phyloP scores from a whole-genome alignment of 306 rosid species.

The Fagus sylvatica region DNA sequence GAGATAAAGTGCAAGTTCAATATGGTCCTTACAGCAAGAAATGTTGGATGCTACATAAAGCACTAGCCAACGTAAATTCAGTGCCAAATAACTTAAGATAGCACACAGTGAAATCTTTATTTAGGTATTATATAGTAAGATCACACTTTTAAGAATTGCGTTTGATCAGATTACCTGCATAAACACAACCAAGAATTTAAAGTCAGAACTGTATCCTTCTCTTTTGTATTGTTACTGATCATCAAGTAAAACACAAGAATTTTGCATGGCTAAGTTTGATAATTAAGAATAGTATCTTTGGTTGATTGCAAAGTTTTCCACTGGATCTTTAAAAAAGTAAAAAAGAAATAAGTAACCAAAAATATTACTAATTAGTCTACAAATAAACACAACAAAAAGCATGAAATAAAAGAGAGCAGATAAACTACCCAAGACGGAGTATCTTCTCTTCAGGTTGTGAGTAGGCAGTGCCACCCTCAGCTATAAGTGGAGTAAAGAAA shows the following conservation, averaged over 20 bases:
- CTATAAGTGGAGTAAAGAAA: constrained; percentile 63
- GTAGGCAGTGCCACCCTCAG: constrained; percentile 59
- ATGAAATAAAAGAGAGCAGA: no score
- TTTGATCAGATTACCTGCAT: not conserved
- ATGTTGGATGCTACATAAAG: not conserved
- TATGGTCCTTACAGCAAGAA: not conserved
- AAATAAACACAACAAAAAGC: no score
- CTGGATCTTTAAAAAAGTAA: no score
- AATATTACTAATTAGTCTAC: no score
- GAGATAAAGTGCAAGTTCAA: not conserved
- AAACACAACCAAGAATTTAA: not conserved
- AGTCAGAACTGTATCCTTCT: no score
- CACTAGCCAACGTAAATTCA: not conserved
- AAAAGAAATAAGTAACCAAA: no score
- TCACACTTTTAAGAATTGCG: not conserved
- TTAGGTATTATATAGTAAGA: not conserved
- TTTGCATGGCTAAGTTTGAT: no score
- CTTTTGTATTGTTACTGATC: no score
- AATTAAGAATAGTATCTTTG: no score
- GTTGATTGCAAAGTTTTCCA: no score
- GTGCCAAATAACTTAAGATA: not conserved
- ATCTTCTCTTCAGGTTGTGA: constrained; percentile 76
- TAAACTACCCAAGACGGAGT: constrained; percentile 73
- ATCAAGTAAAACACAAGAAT: no score
- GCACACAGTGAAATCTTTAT: not conserved